A percentile compares a stretch with the other conserved stretches of the same genome.
Conservation (phyloP, 2,329 filamentous ascomycete species). For the Colletotrichum tanaceti region DNA sequence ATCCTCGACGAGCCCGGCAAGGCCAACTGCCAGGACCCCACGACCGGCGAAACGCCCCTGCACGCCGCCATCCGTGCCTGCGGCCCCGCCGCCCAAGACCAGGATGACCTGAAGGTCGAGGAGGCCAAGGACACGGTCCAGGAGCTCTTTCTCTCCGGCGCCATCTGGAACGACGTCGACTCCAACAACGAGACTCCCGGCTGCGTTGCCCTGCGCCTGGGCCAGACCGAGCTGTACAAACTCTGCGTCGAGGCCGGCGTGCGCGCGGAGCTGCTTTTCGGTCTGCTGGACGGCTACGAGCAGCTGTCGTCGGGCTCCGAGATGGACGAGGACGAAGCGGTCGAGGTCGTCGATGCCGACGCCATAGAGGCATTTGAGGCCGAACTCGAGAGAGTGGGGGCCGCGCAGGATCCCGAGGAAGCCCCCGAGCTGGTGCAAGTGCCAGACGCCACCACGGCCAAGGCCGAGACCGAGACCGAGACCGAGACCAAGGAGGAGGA, state of each 20-base stretch:
- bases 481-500: constrained; percentile 43
- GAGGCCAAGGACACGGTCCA: constrained; percentile 75
- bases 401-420: constrained; percentile 43
- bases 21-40: constrained; percentile 83
- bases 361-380: constrained; percentile 47
- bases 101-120: constrained; percentile 59
- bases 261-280: constrained; percentile 87
- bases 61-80: constrained; percentile 90
- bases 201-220: constrained; percentile 80
- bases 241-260: constrained; percentile 91
- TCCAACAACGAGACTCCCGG: constrained; percentile 88
- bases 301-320: constrained; percentile 70
- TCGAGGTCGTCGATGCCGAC: constrained; percentile 59
- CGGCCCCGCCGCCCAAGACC: constrained; percentile 54
- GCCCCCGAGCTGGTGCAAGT: constrained; percentile 45
- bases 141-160: constrained; percentile 85
- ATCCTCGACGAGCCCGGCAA: constrained; percentile 73
- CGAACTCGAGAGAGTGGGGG: constrained; percentile 46
- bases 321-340: constrained; percentile 56
- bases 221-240: constrained; percentile 78
- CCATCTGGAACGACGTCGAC: constrained; percentile 98
- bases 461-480: constrained; percentile 2
- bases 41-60: constrained; percentile 87
- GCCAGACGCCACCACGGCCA: not conserved
- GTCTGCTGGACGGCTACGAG: constrained; percentile 84